Evolutionary conservation across 139 green algal genomes (phyloP), one percentile per base, ranked within the genome.

Genomic region (Limnomonas spitsbergensis): DNA sequence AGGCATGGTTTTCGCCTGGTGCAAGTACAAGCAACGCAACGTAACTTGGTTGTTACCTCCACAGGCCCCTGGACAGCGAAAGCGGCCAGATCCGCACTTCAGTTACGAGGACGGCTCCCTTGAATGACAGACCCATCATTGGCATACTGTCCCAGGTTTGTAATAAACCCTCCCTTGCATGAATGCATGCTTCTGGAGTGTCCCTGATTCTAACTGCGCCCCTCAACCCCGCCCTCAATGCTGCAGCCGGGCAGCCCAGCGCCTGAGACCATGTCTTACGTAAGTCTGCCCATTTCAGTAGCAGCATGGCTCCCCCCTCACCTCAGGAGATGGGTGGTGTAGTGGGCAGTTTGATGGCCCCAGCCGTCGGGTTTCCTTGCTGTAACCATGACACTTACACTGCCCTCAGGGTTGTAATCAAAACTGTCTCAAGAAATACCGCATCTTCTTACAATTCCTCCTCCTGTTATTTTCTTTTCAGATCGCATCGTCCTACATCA

Each of bases 121-220:
- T 77, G 38, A 88, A 89, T 66, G 38, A 89, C 40, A 81, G 86
- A 0, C 89, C 89, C 0, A 78, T 92, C 24, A 91, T 93, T 42
- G 88, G 89, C 37, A 86, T 94, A 24, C 69, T 94, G 2, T 85
- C 86, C 0, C 88, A 92, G 80, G 88, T 68, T 20, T 32, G n/a
- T 52, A 47, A 40, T 32, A 53, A 27, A 7, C 35, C 31, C 69
- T 66, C 26, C 24, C 61, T 9, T 29, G n/a, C 66, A 35, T 26
- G 24, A 75, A 36, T 20, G 14, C 32, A 20, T 52, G 35, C 69
- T 47, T n/a, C n/a, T n/a, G n/a, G n/a, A n/a, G n/a, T n/a, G n/a
- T n/a, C n/a, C n/a, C n/a, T n/a, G n/a, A n/a, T n/a, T n/a, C n/a
- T n/a, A n/a, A n/a, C n/a, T n/a, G n/a, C n/a, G n/a, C n/a, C n/a